A percentile compares a stretch with the other conserved stretches of the same genome.
Conservation (phyloP, 129 eudicot species). For the Chrysanthemum makinoi region DNA sequence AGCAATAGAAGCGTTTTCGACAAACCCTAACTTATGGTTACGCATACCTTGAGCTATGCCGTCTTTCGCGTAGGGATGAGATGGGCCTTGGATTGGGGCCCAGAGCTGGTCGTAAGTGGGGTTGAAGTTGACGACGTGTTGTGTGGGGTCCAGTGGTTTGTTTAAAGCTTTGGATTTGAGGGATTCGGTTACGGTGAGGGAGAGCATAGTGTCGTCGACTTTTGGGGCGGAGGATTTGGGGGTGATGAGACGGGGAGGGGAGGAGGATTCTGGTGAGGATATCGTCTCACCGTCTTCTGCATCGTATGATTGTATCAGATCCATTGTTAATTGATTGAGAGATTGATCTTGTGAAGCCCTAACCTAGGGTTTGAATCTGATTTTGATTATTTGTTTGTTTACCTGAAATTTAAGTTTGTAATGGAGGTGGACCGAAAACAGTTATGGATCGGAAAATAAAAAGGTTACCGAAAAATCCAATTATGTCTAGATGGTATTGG, state of each 20-base stretch:
- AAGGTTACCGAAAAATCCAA: too few species aligned
- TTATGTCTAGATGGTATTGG: too few species aligned
- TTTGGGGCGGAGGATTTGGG: constrained; percentile 89
- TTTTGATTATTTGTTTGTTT: too few species aligned
- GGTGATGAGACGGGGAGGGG: constrained; percentile 62
- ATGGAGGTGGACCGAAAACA: too few species aligned
- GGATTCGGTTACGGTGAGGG: constrained; percentile 61
- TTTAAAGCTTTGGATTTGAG: constrained; percentile 35
- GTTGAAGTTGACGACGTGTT: constrained; percentile 75
- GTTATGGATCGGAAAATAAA: too few species aligned
- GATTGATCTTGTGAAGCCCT: too few species aligned
- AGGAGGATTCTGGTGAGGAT: constrained; percentile 54
- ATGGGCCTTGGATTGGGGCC: constrained; percentile 90
- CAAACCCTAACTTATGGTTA: constrained; percentile 94
- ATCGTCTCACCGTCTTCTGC: constrained; percentile 31
- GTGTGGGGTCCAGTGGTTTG: constrained; percentile 83
- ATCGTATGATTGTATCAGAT: constrained; percentile 41
- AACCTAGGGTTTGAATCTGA: too few species aligned
- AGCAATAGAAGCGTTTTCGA: constrained; percentile 69
- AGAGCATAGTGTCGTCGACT: constrained; percentile 90
- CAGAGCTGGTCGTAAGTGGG: constrained; percentile 96
- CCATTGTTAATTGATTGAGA: too few species aligned
- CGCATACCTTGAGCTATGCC: constrained; percentile 94
- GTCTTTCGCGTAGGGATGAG: constrained; percentile 97
- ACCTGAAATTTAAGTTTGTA: too few species aligned